These are phyloP conservation scores for Xylaria sp. DNA, from an alignment of 2,329 filamentous ascomycete species.

Conservation along the genomic window DNA sequence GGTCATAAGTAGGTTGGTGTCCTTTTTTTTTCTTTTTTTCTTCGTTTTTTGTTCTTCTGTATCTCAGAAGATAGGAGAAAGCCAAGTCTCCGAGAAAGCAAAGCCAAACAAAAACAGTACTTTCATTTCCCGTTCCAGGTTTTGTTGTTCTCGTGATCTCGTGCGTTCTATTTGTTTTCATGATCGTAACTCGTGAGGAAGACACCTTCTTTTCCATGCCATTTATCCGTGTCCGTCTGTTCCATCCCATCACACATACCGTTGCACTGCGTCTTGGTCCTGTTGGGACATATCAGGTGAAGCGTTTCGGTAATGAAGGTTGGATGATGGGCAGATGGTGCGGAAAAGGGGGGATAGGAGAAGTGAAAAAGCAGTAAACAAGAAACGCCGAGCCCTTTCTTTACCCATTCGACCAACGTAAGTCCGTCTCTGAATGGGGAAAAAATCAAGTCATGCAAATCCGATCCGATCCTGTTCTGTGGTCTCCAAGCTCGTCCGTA, in stretches of 20 bases:
- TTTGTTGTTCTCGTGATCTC: slow-evolving; percentile 22
- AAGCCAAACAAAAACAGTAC: slow-evolving; percentile 7
- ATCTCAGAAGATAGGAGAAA: not conserved
- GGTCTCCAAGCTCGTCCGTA: not conserved
- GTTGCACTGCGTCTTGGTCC: not conserved
- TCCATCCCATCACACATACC: not conserved
- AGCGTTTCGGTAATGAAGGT: not conserved
- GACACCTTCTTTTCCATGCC: not conserved
- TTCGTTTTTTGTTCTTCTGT: not conserved
- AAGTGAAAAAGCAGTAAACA: slow-evolving; percentile 9
- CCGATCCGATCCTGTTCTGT: not conserved
- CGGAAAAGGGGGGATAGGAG: not conserved
- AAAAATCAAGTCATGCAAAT: not conserved
- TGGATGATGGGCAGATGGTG: not conserved
- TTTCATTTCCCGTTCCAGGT: not conserved
- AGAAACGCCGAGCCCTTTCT: slow-evolving; percentile 12
- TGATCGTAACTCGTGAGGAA: slow-evolving; percentile 26
- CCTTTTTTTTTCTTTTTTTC: not conserved
- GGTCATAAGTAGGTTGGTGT: slow-evolving; percentile 9
- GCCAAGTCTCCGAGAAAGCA: not conserved
- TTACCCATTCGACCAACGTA: not conserved
- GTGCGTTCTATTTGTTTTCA: slow-evolving; percentile 11
- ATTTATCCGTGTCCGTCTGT: not conserved
- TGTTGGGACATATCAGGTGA: not conserved
- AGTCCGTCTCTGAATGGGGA: not conserved